A percentile compares a stretch with the other conserved stretches of the same genome.
Evolutionary conservation across 2,329 filamentous ascomycete genomes (phyloP).

Genomic region (Thielaviopsis ethacetica): DNA sequence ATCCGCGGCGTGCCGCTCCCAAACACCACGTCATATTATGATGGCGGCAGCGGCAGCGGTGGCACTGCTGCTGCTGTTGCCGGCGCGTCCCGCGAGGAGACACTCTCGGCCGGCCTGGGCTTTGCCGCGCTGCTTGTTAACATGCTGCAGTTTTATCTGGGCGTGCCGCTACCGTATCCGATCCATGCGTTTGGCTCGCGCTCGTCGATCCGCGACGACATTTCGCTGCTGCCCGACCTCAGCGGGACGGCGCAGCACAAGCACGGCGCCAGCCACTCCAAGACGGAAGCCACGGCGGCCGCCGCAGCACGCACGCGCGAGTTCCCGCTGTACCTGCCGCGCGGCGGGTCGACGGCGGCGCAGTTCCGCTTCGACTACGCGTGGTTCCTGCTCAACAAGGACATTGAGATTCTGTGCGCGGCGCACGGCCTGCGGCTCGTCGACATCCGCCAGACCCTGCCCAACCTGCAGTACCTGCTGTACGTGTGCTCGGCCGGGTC

Average conservation of each 20-base stretch:
- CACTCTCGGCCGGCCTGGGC: conserved; percentile 66
- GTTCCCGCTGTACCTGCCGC: conserved; percentile 62
- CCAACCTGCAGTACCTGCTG: conserved; percentile 83
- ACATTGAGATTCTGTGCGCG: conserved; percentile 58
- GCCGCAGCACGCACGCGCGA: conserved; percentile 38
- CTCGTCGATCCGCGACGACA: conserved; percentile 60
- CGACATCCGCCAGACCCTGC: conserved; percentile 80
- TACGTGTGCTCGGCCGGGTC: conserved; percentile 75
- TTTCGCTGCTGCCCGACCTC: conserved; percentile 39
- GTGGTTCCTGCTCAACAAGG: conserved; percentile 91
- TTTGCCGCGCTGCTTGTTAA: conserved; percentile 61
- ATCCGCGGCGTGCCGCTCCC: conserved; percentile 67
- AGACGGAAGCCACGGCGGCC: too few species aligned
- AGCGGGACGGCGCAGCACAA: conserved; percentile 8
- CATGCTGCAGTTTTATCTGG: conserved; percentile 68
- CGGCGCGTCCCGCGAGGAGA: conserved; percentile 43
- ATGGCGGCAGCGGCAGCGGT: conserved; percentile 15
- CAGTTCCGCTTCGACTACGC: conserved; percentile 91
- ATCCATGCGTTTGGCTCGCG: conserved; percentile 57
- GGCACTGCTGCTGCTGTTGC: conserved; percentile 3
- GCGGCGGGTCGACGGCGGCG: conserved; percentile 45
- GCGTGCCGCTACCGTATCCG: conserved; percentile 64
- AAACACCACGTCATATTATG: conserved; percentile 51
- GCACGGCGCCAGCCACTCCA: background rate
- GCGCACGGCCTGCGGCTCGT: conserved; percentile 61